Evolutionary conservation across 2,329 filamentous ascomycete species (phyloP).

Genomic region (Pseudogymnoascus sp.): DNA sequence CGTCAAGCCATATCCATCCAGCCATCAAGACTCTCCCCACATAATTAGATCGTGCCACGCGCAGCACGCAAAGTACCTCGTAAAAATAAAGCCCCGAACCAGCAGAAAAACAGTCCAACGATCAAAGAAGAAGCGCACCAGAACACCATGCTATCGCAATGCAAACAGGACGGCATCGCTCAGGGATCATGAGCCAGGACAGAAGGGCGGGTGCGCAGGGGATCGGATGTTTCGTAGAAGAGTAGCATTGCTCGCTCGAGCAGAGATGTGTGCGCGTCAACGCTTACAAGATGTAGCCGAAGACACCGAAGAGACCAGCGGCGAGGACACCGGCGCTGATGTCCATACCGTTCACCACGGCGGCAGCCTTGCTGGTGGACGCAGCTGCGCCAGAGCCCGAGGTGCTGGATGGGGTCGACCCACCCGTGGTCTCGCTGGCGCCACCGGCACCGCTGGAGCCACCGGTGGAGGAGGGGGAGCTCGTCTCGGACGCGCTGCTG

Average conservation of each 20-base stretch:
- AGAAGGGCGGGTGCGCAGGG: background rate
- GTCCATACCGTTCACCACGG: slow-evolving; percentile 35
- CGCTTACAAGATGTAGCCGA: slow-evolving; percentile 51
- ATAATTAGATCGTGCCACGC: slow-evolving; percentile 1
- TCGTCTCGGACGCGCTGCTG: slow-evolving; percentile 22
- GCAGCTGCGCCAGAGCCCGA: slow-evolving; percentile 24
- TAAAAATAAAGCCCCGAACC: slow-evolving; percentile 8
- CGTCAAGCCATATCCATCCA: background rate
- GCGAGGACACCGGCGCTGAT: slow-evolving; percentile 41
- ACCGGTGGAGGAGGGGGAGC: slow-evolving; percentile 22
- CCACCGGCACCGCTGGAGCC: slow-evolving; percentile 25
- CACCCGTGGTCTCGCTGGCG: slow-evolving; percentile 29
- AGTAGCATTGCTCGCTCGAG: slow-evolving; percentile 3
- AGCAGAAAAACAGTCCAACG: slow-evolving; percentile 7
- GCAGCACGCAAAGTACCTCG: background rate
- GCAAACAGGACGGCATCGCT: background rate
- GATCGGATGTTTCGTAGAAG: slow-evolving; percentile 4
- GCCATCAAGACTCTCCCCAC: background rate
- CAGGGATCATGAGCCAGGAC: background rate
- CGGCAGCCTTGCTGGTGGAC: slow-evolving; percentile 27
- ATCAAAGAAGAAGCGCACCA: background rate
- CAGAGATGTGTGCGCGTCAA: background rate
- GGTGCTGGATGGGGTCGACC: slow-evolving; percentile 31
- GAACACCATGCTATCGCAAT: background rate
- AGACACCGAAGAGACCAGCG: slow-evolving; percentile 45